phyloP scores from a whole-genome alignment of 2,329 filamentous ascomycete genomes.

The Metarhizium humberi region DNA sequence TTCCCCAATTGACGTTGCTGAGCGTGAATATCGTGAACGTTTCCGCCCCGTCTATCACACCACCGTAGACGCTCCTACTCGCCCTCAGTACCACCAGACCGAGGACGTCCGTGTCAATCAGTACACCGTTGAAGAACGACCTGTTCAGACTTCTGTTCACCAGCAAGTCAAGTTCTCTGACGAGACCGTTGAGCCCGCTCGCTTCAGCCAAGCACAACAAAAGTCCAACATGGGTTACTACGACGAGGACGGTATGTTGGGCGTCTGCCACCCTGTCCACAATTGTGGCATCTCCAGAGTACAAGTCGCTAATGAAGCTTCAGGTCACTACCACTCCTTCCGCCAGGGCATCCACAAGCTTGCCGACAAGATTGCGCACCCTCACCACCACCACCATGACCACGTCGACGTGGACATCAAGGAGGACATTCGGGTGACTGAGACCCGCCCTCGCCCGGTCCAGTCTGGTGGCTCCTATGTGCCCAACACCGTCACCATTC shows the following conservation, averaged over 20 bases:
- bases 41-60: conserved; percentile 40
- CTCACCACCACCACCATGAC: conserved; percentile 32
- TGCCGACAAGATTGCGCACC: conserved; percentile 44
- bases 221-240: conserved; percentile 57
- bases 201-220: conserved; percentile 28
- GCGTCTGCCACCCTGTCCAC: conserved; percentile 1
- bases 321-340: conserved; percentile 52
- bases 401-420: conserved; percentile 39
- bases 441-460: conserved; percentile 17
- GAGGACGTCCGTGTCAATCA: conserved; percentile 20
- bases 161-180: conserved; percentile 51
- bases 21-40: conserved; percentile 57
- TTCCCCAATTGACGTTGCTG: conserved; percentile 51
- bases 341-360: conserved; percentile 47
- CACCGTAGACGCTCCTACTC: conserved; percentile 22
- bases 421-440: conserved; percentile 14
- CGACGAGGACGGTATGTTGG: conserved; percentile 49
- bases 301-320: not conserved
- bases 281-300: conserved; percentile 4
- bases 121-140: conserved; percentile 27
- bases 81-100: conserved; percentile 23
- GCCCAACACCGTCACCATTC: conserved; percentile 91
- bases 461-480: conserved; percentile 25
- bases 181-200: conserved; percentile 54
- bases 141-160: conserved; percentile 37